A percentile compares a stretch with the other conserved stretches of the same genome.
Evolutionary conservation across 1,139 yeast species (phyloP).

Genomic region (Hanseniaspora sp.): DNA sequence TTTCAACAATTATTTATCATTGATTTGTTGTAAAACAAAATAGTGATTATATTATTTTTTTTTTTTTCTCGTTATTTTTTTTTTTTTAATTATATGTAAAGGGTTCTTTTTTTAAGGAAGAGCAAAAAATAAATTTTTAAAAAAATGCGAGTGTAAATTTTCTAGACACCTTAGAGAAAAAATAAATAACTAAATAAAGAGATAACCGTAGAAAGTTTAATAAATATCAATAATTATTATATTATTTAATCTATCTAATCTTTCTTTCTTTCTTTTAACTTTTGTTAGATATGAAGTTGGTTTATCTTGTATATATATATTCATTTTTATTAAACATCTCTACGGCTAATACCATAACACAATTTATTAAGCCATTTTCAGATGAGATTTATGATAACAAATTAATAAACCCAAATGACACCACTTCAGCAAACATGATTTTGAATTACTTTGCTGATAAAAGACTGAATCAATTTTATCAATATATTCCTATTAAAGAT

Average conservation of each 20-base stretch:
- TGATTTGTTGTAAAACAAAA: neutral
- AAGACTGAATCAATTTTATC: neutral
- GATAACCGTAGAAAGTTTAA: no score
- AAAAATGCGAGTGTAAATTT: no score
- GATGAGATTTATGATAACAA: neutral
- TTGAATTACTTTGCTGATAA: neutral
- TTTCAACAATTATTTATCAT: neutral
- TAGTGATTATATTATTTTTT: neutral
- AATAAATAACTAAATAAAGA: no score
- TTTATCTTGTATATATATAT: neutral
- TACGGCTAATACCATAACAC: slow-evolving; percentile 2
- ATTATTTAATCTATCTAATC: no score
- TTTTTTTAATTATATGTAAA: no score
- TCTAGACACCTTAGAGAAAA: no score
- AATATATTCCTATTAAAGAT: neutral
- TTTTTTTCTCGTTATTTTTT: neutral
- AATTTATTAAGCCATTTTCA: slow-evolving; percentile 1
- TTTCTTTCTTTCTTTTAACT: no score
- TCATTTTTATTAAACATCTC: neutral
- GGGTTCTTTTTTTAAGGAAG: neutral
- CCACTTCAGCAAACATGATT: neutral
- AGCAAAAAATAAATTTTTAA: no score
- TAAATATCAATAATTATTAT: no score
- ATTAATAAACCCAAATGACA: neutral
- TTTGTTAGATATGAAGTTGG: neutral